phyloP scores from a whole-genome alignment of 306 rosid species.

The Pterocarpus macrocarpus region DNA sequence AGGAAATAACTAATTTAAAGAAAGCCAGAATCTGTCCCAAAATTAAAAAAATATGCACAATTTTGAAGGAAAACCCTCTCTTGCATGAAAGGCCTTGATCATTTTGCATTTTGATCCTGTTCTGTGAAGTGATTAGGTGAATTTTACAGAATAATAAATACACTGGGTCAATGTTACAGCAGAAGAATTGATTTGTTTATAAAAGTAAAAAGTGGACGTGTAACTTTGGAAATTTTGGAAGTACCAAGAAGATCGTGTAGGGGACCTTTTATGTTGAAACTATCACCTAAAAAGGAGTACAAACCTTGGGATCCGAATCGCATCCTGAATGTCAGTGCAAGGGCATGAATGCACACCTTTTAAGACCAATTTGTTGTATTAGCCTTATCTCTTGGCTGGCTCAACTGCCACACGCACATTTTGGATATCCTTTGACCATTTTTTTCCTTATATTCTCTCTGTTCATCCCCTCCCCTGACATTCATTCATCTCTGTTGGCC shows the following conservation, averaged over 20 bases:
- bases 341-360: constrained; percentile 38
- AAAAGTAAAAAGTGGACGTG: not conserved
- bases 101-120: not conserved
- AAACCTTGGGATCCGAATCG: constrained; percentile 47
- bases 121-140: not conserved
- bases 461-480: not conserved
- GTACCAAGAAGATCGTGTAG: constrained; percentile 31
- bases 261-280: not conserved
- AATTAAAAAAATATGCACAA: not conserved
- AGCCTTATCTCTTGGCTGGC: not conserved
- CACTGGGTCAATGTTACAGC: not conserved
- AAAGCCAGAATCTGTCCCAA: not conserved
- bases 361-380: not conserved
- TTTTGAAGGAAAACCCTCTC: not conserved
- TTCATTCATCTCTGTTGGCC: not conserved
- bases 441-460: not conserved
- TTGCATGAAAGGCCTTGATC: not conserved
- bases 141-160: not conserved
- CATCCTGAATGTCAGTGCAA: constrained; percentile 57
- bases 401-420: constrained; percentile 3
- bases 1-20: not conserved
- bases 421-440: not conserved
- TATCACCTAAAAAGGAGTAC: constrained; percentile 26
- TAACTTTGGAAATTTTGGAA: not conserved
- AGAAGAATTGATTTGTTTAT: too few species aligned